phyloP scores from a whole-genome alignment of 306 rosid genomes.

The Trifolium dubium region DNA sequence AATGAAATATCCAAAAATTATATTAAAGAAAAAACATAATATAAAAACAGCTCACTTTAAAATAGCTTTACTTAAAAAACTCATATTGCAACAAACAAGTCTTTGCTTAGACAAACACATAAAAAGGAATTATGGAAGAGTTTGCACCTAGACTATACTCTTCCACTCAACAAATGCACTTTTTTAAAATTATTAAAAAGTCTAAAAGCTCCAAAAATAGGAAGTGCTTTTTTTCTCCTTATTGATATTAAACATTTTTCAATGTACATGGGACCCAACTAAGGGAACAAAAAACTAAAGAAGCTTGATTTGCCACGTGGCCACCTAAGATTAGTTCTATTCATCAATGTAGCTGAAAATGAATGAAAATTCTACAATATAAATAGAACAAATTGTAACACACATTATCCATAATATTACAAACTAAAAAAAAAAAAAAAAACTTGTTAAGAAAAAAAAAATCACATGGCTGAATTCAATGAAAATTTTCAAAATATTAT shows the following conservation, averaged over 20 bases:
- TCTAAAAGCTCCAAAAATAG: slow-evolving; percentile 43
- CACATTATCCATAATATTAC: slow-evolving; percentile 53
- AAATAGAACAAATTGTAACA: slow-evolving; percentile 48
- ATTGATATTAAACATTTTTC: slow-evolving; percentile 46
- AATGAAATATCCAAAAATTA: not conserved
- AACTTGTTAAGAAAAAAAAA: slow-evolving; percentile 27
- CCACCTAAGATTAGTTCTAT: slow-evolving; percentile 50
- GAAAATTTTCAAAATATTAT: slow-evolving; percentile 60
- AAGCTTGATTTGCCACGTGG: slow-evolving; percentile 70
- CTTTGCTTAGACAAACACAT: not conserved
- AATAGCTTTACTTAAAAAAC: not conserved
- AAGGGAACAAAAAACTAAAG: slow-evolving; percentile 53
- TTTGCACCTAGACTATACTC: slow-evolving; percentile 45
- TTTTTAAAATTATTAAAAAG: slow-evolving; percentile 29
- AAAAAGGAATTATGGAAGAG: slow-evolving; percentile 34
- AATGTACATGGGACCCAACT: slow-evolving; percentile 62
- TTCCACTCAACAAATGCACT: slow-evolving; percentile 27
- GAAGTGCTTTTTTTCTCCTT: slow-evolving; percentile 45
- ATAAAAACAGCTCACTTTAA: not conserved
- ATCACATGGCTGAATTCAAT: slow-evolving; percentile 79
- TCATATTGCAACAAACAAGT: not conserved
- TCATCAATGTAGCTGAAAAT: slow-evolving; percentile 40
- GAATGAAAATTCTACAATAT: slow-evolving; percentile 55
- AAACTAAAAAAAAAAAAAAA: slow-evolving; percentile 14
- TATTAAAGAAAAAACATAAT: not conserved